Conservation (phyloP, 805 yeast genomes). For the Wickerhamomyces queroliae region DNA sequence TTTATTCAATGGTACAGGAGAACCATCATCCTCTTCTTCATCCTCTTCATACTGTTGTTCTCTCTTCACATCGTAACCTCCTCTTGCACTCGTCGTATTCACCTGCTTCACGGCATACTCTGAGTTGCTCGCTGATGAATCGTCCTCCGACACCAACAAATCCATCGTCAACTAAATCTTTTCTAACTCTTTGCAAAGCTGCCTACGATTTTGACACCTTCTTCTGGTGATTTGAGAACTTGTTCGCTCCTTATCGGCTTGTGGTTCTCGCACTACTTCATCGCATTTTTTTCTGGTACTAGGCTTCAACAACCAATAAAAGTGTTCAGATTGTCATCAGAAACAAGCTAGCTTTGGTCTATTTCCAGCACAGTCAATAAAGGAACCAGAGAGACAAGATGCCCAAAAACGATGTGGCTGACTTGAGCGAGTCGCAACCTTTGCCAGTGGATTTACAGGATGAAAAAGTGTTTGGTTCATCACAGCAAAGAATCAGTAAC, state of each 20-base stretch:
- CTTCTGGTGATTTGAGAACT: neutral
- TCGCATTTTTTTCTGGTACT: no score
- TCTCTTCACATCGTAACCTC: no score
- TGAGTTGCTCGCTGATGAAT: conserved; percentile 15
- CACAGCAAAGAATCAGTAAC: neutral
- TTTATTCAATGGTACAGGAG: neutral
- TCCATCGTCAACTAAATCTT: conserved; percentile 4
- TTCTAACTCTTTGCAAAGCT: no score
- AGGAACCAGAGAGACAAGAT: neutral
- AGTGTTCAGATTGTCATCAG: no score
- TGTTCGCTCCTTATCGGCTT: no score
- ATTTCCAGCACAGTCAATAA: no score
- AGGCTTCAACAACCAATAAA: no score
- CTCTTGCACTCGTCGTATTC: neutral
- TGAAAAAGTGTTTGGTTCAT: neutral
- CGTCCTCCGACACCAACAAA: conserved; percentile 19
- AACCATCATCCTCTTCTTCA: conserved; percentile 1
- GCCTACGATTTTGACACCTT: neutral
- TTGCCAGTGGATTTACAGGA: neutral
- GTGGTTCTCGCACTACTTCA: no score
- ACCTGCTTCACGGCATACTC: conserved; percentile 5
- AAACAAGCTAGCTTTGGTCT: no score
- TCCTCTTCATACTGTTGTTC: neutral
- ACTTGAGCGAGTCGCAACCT: neutral
- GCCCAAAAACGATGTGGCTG: neutral